Base-by-base conservation (phyloP, 2,329 filamentous ascomycete species). In the Colletotrichum eleusines region DNA sequence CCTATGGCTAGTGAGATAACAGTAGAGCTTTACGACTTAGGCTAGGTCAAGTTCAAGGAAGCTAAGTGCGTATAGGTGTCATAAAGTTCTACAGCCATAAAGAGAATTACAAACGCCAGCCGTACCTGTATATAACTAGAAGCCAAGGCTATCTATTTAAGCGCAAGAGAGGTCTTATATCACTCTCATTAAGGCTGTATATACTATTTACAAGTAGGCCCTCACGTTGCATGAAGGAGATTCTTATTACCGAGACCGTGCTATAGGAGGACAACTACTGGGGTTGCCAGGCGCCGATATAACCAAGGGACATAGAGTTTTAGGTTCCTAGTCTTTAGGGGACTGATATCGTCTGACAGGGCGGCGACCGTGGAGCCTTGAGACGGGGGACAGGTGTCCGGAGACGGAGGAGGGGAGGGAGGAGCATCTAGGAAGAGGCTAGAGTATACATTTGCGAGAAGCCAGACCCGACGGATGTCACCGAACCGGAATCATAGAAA, bases 251-350 rank as follows among this genome's bases (percentile, higher is more conserved):
- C 5, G 48, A 62, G 20, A 66, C 55, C 8, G 31, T 28, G 8
- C 38, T 66, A 2, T 38, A 18, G n/a, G 26, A 66, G 11, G 64
- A n/a, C n/a, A 48, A 55, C n/a, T 8, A 12, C 20, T 55, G 28
- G 57, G 57, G n/a, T 38, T 54, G 28, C 35, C 38, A 62, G 14
- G 14, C 57, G 28, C 57, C 48, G 55, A 12, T 54, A 4, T 26
- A 44, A 11, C 58, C 28, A 38, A 55, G 18, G n/a, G 31, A 28
- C 26, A 67, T 23, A 5, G 35, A 55, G 14, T 55, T 67, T 18
- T 67, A 12, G 50, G 48, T 63, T n/a, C 44, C 33, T 66, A 35
- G 55, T 26, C 20, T 54, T 44, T 66, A 38, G 55, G 35, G 35
- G 26, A 54, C 46, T 16, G n/a, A 61, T 38, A 28, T 54, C 35